These are phyloP conservation scores for Rhizopus delemar DNA, from an alignment of 371 early-diverging fungal genomes.

Conservation along the genomic window DNA sequence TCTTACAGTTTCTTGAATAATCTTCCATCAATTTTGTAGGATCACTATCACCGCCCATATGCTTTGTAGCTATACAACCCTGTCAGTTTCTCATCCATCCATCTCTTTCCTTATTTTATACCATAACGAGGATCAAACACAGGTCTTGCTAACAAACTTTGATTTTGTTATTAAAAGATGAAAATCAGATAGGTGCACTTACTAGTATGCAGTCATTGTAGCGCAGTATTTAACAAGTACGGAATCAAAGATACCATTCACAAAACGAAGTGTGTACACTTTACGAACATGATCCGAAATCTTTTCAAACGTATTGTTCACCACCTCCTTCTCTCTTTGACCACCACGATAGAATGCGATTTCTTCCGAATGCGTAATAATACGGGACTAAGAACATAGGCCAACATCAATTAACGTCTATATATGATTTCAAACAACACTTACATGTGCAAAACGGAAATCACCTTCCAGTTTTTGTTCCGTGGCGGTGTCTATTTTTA, in stretches of 20 bases:
- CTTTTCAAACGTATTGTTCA: constrained; percentile 69
- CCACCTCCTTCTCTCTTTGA: constrained; percentile 71
- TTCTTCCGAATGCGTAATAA: constrained; percentile 85
- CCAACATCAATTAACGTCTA: neutral
- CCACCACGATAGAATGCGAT: constrained; percentile 87
- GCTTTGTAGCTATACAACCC: constrained; percentile 45
- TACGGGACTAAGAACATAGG: constrained; percentile 56
- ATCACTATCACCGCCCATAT: constrained; percentile 62
- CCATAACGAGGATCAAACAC: constrained; percentile 73
- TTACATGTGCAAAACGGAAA: constrained; percentile 80
- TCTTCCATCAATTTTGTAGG: constrained; percentile 87
- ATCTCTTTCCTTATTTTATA: constrained; percentile 20
- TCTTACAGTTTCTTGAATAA: constrained; percentile 78
- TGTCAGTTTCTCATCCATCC: neutral
- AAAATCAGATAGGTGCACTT: constrained; percentile 25
- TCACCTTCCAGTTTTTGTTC: constrained; percentile 85
- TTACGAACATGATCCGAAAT: constrained; percentile 79
- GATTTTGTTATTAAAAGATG: neutral
- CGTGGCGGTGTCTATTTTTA: constrained; percentile 64
- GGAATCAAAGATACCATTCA: constrained; percentile 81
- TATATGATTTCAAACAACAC: constrained; percentile 4
- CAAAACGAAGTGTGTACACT: constrained; percentile 75
- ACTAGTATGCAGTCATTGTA: constrained; percentile 86
- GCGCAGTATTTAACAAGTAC: constrained; percentile 88
- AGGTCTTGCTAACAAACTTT: constrained; percentile 74